Percentiles rank a stretch among this genome's conserved stretches.
phyloP scores from a whole-genome alignment of 441 rosid species.

The Manihot esculenta region DNA sequence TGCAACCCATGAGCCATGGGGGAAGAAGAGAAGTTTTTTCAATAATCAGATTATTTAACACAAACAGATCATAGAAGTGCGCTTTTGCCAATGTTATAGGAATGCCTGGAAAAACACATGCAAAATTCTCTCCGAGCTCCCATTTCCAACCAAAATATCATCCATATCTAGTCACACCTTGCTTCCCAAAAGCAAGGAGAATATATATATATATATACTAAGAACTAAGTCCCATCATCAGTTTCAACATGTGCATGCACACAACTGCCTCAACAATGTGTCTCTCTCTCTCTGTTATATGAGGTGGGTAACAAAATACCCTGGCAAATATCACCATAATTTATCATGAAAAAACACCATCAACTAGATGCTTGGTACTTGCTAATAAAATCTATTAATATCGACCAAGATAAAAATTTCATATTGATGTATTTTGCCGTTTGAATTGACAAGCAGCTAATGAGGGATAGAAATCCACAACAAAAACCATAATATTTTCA shows the following conservation, averaged over 20 bases:
- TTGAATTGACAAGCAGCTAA: neutral
- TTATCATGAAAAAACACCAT: neutral
- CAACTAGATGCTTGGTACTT: neutral
- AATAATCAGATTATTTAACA: constrained; percentile 13
- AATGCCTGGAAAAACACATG: neutral
- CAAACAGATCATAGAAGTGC: neutral
- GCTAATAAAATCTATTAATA: neutral
- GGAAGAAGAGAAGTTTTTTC: constrained; percentile 13
- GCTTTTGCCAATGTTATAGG: neutral
- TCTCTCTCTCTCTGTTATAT: no score
- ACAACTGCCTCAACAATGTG: neutral
- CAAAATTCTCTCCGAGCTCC: no score
- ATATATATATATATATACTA: no score
- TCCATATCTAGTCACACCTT: neutral
- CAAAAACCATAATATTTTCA: neutral
- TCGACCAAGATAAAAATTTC: no score
- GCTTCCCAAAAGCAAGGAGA: no score
- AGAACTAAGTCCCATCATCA: neutral
- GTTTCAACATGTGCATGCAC: neutral
- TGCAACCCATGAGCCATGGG: constrained; percentile 30
- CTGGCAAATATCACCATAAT: no score
- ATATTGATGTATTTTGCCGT: neutral
- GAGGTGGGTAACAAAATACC: no score
- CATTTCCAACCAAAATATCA: no score
- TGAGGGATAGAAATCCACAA: neutral